Conservation (phyloP, 192 early-diverging fungal genomes). For the Backusella liffmaniae region DNA sequence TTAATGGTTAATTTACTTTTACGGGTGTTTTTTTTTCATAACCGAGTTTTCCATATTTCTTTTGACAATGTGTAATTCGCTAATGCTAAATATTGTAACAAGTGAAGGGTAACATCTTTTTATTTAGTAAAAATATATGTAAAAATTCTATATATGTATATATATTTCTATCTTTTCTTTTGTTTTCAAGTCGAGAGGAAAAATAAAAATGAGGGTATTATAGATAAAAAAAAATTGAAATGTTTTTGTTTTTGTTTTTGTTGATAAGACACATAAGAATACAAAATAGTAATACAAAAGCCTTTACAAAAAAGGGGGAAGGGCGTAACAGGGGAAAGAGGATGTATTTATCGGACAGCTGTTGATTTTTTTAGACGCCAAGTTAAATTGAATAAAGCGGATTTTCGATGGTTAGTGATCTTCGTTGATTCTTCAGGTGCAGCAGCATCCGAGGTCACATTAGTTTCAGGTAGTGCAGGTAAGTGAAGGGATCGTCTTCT, state of each 20-base stretch:
- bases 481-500: conserved; percentile 4
- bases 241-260: conserved; percentile 8
- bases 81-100: too few relatives aligned
- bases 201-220: neutral
- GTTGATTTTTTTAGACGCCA: conserved; percentile 9
- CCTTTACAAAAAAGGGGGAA: neutral
- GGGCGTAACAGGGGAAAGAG: neutral
- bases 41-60: neutral
- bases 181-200: neutral
- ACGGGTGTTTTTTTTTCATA: neutral
- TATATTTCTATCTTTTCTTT: conserved; percentile 5
- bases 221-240: neutral
- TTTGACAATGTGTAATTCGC: neutral
- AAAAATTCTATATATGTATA: neutral
- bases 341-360: neutral
- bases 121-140: neutral
- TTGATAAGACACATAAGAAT: neutral
- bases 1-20: neutral
- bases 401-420: neutral
- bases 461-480: conserved; percentile 6
- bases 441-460: neutral
- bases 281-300: conserved; percentile 5
- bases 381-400: neutral
- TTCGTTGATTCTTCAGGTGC: neutral
- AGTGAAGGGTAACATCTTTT: neutral